Conservation (phyloP, 352 stramenopile genomes). For the Thalassiosira livingstoniorum region DNA sequence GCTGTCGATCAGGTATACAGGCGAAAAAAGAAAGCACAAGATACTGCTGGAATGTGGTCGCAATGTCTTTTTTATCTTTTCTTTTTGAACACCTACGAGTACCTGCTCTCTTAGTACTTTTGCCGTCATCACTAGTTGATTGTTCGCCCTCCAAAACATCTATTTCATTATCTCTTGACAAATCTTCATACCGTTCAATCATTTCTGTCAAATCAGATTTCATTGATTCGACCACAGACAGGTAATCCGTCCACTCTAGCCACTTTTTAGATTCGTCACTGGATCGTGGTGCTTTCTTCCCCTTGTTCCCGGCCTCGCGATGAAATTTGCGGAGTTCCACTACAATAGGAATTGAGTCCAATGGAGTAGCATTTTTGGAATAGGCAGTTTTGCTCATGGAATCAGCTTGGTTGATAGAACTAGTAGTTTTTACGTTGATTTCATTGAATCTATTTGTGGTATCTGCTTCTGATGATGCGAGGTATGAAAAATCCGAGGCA, state of each 20-base stretch:
- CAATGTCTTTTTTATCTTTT: conserved; percentile 65
- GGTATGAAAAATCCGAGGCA: conserved; percentile 39
- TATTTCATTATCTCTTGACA: conserved; percentile 12
- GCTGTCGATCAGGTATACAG: conserved; percentile 83
- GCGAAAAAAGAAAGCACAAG: conserved; percentile 85
- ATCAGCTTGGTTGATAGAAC: conserved; percentile 9
- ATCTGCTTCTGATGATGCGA: conserved; percentile 1
- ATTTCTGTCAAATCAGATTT: conserved; percentile 69
- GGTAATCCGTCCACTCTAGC: conserved; percentile 83
- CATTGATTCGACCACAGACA: conserved; percentile 71
- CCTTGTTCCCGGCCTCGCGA: conserved; percentile 74
- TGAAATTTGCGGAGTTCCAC: conserved; percentile 83
- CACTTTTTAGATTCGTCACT: conserved; percentile 85
- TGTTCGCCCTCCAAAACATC: conserved; percentile 13
- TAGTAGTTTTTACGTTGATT: background rate
- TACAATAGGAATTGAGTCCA: conserved; percentile 82
- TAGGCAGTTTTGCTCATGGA: background rate
- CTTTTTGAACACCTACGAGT: background rate
- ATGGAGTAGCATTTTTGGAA: conserved; percentile 31
- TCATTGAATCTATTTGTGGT: too few relatives aligned
- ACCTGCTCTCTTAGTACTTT: background rate
- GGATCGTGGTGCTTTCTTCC: conserved; percentile 69
- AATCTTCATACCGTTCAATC: conserved; percentile 54
- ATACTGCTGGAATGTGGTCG: conserved; percentile 79
- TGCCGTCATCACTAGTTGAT: conserved; percentile 9